Evolutionary conservation across 2,329 filamentous ascomycete species (phyloP).

Genomic region (Nemania sp.): DNA sequence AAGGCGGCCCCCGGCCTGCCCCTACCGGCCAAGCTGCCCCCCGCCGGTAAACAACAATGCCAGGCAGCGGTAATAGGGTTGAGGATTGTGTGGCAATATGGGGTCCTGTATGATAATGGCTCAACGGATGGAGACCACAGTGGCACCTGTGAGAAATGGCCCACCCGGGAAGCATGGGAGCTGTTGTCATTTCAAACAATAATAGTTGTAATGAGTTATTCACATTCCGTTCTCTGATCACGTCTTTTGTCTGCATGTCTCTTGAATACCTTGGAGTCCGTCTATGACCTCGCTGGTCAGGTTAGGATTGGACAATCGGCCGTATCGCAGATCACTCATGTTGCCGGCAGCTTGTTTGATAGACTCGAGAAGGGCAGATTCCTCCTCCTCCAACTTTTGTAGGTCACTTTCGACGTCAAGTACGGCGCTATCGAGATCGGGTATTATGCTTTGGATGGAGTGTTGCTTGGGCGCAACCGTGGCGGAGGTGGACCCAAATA

Average conservation of each 20-base stretch:
- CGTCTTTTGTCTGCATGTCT: conserved; percentile 60
- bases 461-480: conserved; percentile 58
- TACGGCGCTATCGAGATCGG: conserved; percentile 70
- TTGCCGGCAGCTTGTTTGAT: conserved; percentile 70
- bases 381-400: conserved; percentile 66
- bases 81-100: not conserved
- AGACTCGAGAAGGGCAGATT: conserved; percentile 60
- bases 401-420: conserved; percentile 71
- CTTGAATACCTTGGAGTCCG: conserved; percentile 66
- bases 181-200: not conserved
- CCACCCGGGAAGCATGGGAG: not conserved
- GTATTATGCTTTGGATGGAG: conserved; percentile 66
- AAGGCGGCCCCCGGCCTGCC: conserved; percentile 32
- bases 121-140: not conserved
- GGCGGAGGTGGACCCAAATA: conserved; percentile 59
- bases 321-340: conserved; percentile 82
- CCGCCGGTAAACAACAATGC: conserved; percentile 31
- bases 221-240: conserved; percentile 33
- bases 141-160: not conserved
- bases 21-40: conserved; percentile 37
- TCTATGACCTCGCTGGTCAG: conserved; percentile 70
- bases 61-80: not conserved
- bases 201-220: conserved; percentile 32
- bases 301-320: conserved; percentile 68
- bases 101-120: not conserved